Evolutionary conservation across 1,284 basidiomycete genomes (phyloP), one percentile per base, ranked within the genome.

Genomic region (Moniliophthora roreri): DNA sequence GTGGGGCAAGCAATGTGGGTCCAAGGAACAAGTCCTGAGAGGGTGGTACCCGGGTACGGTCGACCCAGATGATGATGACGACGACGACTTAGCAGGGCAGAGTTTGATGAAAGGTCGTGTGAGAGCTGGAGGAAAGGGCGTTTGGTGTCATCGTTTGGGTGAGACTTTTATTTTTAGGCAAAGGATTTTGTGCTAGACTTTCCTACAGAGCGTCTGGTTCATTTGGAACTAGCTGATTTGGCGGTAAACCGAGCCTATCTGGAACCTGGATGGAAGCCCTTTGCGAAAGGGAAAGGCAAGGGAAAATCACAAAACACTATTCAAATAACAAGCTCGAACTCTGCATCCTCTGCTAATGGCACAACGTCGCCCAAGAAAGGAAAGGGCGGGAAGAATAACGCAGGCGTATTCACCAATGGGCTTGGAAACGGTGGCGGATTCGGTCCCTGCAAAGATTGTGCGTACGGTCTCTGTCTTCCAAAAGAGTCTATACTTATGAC

Each of bases 181-280:
- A 11, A n/a, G 6, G 16, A n/a, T 36, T 24, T 21, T 51, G 5
- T 8, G 32, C n/a, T 3, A 42, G 13, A 6, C 36, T 3, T 15
- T 16, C 40, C 42, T 9, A 56, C 78, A 68, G 89, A 92, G 64
- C 72, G 87, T 36, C 76, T 92, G 13, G 79, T 91, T 36, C 89
- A 91, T 61, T 73, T 91, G 21, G 89, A 92, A 63, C 74, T 92
- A 5, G 76, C 79, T 3, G 90, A 92, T 64, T 63, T 91, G 36
- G 77, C 76, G 7, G 64, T 78, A 38, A 77, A 84, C 50, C 62
- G 69, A n/a, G 76, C 78, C 2, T 89, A 91, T 63, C 71, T 89
- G 4, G 67, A 82, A 41, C 66, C 76, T 4, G 65, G 61, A 11
- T 91, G 78, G 67, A 60, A 57, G 11, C 56, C 51, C 9, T 54